These are phyloP conservation scores for Talaromyces liani DNA, from an alignment of 495 filamentous ascomycete species.

Conservation along the genomic window DNA sequence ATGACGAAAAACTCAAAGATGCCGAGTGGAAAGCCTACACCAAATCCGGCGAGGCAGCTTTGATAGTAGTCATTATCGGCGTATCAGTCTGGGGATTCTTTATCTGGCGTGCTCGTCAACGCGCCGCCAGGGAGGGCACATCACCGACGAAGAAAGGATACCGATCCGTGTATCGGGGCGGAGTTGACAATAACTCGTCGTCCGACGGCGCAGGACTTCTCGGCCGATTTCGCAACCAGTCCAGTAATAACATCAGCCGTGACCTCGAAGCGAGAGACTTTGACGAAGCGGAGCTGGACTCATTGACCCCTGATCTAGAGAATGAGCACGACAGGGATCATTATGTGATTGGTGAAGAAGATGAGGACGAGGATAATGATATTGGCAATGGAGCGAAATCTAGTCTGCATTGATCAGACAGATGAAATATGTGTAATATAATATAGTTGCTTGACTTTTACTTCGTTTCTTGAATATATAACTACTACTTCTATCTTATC, in stretches of 20 bases:
- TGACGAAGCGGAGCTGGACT: slow-evolving; percentile 78
- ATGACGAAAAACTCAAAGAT: slow-evolving; percentile 68
- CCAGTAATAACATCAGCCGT: slow-evolving; percentile 40
- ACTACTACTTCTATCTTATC: too few species aligned
- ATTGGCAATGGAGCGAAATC: not conserved
- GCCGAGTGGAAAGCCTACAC: slow-evolving; percentile 91
- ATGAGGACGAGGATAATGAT: slow-evolving; percentile 29
- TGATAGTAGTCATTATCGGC: slow-evolving; percentile 76
- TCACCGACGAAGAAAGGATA: slow-evolving; percentile 27
- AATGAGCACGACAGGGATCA: slow-evolving; percentile 22
- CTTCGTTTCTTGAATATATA: slow-evolving; percentile 8
- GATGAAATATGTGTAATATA: not conserved
- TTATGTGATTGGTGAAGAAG: slow-evolving; percentile 36
- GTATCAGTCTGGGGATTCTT: slow-evolving; percentile 77
- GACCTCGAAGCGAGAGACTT: slow-evolving; percentile 83
- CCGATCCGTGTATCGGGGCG: slow-evolving; percentile 30
- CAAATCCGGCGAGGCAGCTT: slow-evolving; percentile 81
- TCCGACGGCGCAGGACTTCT: slow-evolving; percentile 14
- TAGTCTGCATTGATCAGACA: not conserved
- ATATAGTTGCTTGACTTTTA: not conserved
- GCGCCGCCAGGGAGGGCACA: slow-evolving; percentile 14
- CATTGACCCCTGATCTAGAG: slow-evolving; percentile 37
- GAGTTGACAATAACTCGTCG: slow-evolving; percentile 19
- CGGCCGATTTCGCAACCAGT: slow-evolving; percentile 32
- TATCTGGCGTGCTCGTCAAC: slow-evolving; percentile 69